Evolutionary conservation across 176 grass and related monocot species (phyloP).

Genomic region (Zoysia japonica): DNA sequence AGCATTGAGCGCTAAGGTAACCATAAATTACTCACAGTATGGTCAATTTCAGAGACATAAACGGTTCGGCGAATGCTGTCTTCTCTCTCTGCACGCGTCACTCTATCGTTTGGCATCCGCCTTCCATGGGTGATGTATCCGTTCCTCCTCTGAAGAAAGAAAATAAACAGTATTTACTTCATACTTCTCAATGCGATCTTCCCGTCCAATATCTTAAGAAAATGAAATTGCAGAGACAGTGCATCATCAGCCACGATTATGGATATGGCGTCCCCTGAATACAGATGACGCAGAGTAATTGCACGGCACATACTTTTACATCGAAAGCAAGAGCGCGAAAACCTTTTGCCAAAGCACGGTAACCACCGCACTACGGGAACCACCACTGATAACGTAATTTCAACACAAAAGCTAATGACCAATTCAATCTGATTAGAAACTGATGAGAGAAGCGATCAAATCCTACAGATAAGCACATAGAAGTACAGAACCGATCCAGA

Average conservation of each 20-base stretch:
- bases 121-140: constrained; percentile 58
- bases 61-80: constrained; percentile 85
- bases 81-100: constrained; percentile 63
- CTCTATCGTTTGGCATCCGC: constrained; percentile 60
- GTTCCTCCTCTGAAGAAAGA: constrained; percentile 51
- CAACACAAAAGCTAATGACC: background rate
- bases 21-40: constrained; percentile 66
- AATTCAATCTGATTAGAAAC: background rate
- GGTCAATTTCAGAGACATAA: constrained; percentile 89
- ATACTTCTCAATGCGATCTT: constrained; percentile 6
- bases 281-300: background rate
- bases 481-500: constrained; percentile 25
- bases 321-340: constrained; percentile 4
- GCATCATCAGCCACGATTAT: background rate
- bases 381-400: constrained; percentile 33
- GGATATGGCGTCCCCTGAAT: background rate
- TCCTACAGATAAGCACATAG: background rate
- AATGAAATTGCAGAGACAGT: constrained; percentile 2
- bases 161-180: constrained; percentile 14
- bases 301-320: background rate
- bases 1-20: constrained; percentile 1
- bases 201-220: background rate
- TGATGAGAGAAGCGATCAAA: constrained; percentile 1
- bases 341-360: constrained; percentile 25
- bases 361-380: constrained; percentile 42